These are phyloP conservation scores for Trypanosoma cruzi DNA, from an alignment of 208 protist genomes.

Conservation along the genomic window DNA sequence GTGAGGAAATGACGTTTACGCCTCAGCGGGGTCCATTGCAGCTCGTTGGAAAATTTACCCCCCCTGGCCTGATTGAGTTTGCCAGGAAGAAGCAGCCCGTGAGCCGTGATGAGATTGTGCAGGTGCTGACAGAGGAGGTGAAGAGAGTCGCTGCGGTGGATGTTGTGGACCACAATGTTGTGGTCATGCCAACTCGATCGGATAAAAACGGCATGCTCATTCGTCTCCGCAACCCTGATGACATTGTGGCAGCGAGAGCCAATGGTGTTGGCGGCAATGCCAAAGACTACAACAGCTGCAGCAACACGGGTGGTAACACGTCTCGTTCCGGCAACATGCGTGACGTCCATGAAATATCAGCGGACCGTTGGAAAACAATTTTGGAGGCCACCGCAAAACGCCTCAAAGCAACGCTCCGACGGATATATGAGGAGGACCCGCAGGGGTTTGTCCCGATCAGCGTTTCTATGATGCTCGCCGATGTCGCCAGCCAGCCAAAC, in stretches of 20 bases:
- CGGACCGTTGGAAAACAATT: conserved; percentile 42
- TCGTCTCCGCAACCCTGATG: conserved; percentile 50
- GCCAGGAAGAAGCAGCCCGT: conserved; percentile 7
- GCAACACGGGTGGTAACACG: background rate
- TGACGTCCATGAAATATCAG: no score
- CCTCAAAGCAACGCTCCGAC: conserved; percentile 44
- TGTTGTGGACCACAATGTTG: conserved; percentile 58
- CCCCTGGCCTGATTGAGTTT: conserved; percentile 54
- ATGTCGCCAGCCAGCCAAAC: conserved; percentile 48
- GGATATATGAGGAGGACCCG: conserved; percentile 55
- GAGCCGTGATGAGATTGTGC: conserved; percentile 37
- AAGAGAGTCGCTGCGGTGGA: conserved; percentile 7
- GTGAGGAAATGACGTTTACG: conserved; percentile 62
- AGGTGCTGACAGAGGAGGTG: conserved; percentile 44
- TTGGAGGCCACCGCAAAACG: conserved; percentile 40
- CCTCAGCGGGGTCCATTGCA: conserved; percentile 80
- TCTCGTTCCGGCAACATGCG: no score
- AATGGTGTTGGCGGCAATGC: background rate
- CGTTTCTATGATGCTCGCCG: conserved; percentile 66
- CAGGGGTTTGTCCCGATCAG: conserved; percentile 55
- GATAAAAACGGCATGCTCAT: conserved; percentile 34
- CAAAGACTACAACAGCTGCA: background rate
- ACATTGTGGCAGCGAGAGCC: background rate
- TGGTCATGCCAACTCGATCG: conserved; percentile 61
- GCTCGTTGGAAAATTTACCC: conserved; percentile 69